Evolutionary conservation across 169 alveolate genomes (phyloP).

Genomic region (Plasmodium gonderi): DNA sequence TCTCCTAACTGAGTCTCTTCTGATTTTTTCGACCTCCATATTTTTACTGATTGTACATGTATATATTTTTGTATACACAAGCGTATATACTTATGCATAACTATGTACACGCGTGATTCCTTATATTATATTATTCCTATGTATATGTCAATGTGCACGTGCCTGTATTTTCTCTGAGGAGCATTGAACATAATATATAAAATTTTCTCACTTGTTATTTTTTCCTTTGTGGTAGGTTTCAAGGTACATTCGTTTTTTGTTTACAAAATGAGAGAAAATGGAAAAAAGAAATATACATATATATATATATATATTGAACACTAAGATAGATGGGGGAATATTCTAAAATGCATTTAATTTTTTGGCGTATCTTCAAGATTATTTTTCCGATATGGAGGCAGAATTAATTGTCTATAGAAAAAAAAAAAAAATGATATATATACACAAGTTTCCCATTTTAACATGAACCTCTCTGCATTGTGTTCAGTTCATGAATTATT

Average conservation of each 20-base stretch:
- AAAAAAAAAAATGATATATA: not conserved
- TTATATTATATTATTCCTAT: not conserved
- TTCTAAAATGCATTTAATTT: not conserved
- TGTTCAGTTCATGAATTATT: not conserved
- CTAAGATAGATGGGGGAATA: not conserved
- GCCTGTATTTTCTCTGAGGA: not conserved
- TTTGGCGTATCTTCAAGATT: not conserved
- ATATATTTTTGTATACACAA: not conserved
- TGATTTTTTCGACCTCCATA: not conserved
- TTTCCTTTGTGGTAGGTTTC: no score
- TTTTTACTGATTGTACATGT: not conserved
- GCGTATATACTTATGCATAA: not conserved
- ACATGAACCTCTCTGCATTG: not conserved
- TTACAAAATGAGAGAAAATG: not conserved
- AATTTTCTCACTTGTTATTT: no score
- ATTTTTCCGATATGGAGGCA: not conserved
- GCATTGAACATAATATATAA: not conserved
- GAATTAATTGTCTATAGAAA: not conserved
- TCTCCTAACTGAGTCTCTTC: conserved; percentile 22
- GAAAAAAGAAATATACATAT: no score
- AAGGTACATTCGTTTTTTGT: no score
- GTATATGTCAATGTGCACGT: not conserved
- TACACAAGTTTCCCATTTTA: not conserved
- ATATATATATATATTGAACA: not conserved
- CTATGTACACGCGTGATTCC: not conserved